phyloP scores from a whole-genome alignment of 192 early-diverging fungal species.

The Coemansia reversa region DNA sequence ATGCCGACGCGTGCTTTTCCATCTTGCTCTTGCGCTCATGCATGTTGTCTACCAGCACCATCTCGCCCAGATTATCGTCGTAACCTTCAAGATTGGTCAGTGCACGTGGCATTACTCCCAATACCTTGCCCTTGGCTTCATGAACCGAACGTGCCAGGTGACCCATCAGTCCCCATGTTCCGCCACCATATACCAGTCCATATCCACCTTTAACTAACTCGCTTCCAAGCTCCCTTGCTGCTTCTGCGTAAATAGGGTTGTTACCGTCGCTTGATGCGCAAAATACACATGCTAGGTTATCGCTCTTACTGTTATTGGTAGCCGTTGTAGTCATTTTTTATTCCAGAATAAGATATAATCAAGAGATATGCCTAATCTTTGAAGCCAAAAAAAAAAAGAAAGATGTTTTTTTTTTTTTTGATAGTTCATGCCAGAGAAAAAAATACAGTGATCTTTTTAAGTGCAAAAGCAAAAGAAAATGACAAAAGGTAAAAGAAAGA shows the following conservation, averaged over 20 bases:
- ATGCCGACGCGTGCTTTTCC: slow-evolving; percentile 66
- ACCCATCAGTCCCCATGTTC: slow-evolving; percentile 78
- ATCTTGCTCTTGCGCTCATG: slow-evolving; percentile 78
- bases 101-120: slow-evolving; percentile 75
- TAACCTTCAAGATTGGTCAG: slow-evolving; percentile 56
- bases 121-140: slow-evolving; percentile 61
- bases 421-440: too few species aligned
- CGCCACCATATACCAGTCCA: slow-evolving; percentile 70
- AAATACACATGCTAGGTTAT: slow-evolving; percentile 48
- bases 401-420: too few species aligned
- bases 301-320: background rate
- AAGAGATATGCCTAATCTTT: too few species aligned
- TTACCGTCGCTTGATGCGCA: slow-evolving; percentile 42
- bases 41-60: slow-evolving; percentile 76
- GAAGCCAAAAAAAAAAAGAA: too few species aligned
- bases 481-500: too few species aligned
- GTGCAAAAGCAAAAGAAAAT: too few species aligned
- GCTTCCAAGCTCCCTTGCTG: slow-evolving; percentile 55
- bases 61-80: slow-evolving; percentile 46
- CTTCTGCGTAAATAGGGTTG: slow-evolving; percentile 18
- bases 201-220: slow-evolving; percentile 58
- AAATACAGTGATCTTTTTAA: too few species aligned
- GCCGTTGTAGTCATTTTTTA: background rate
- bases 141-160: slow-evolving; percentile 66
- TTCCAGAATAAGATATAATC: background rate